Evolutionary conservation across 352 stramenopile genomes (phyloP).

Genomic region (Phytophthora vignae): DNA sequence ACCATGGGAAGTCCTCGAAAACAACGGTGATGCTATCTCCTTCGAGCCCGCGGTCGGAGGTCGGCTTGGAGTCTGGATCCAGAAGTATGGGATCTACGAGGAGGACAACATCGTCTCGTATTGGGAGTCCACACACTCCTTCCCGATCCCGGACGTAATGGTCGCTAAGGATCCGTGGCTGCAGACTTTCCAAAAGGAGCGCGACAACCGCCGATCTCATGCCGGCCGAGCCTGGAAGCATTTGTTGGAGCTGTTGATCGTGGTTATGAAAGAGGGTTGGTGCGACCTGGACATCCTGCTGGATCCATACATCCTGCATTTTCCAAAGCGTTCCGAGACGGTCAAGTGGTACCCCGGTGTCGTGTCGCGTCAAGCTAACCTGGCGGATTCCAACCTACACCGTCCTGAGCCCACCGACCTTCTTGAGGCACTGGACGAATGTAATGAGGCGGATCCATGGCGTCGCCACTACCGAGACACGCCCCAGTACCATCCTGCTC

Average conservation of each 20-base stretch:
- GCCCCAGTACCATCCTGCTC: too few relatives aligned
- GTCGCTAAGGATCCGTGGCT: background rate
- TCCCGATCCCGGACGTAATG: background rate
- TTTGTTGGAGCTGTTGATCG: background rate
- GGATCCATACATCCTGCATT: too few relatives aligned
- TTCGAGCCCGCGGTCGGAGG: background rate
- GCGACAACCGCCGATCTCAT: background rate
- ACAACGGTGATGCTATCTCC: background rate
- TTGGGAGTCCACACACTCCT: slow-evolving; percentile 1
- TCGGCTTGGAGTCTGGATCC: background rate
- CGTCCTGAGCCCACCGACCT: too few relatives aligned
- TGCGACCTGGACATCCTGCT: background rate
- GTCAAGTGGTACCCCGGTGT: too few relatives aligned
- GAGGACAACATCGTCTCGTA: background rate
- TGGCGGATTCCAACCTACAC: too few relatives aligned
- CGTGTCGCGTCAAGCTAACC: too few relatives aligned
- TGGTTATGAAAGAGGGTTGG: background rate
- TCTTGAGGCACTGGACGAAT: too few relatives aligned
- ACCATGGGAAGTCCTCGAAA: background rate
- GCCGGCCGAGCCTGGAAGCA: background rate
- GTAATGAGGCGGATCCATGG: too few relatives aligned
- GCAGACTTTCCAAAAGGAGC: background rate
- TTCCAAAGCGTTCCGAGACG: too few relatives aligned
- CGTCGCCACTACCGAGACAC: too few relatives aligned
- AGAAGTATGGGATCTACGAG: background rate